Percentiles rank a stretch among this genome's conserved stretches.
These are phyloP conservation scores for Pythium insidiosum DNA, from an alignment of 352 stramenopile species.

Conservation along the genomic window DNA sequence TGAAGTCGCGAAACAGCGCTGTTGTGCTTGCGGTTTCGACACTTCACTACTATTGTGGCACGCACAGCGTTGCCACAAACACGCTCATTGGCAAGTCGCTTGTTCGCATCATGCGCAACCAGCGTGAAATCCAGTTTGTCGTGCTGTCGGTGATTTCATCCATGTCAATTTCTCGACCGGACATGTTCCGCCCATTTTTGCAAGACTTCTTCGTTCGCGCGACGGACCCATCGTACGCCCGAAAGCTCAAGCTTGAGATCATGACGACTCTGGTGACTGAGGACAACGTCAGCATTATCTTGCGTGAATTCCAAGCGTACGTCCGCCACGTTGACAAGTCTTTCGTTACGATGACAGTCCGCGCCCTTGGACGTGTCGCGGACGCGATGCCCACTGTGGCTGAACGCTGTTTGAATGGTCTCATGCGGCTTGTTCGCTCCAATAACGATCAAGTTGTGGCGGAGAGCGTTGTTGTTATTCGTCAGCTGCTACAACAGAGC, in stretches of 20 bases:
- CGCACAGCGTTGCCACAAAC: slow-evolving; percentile 73
- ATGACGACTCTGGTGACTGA: slow-evolving; percentile 89
- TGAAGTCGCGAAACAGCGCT: slow-evolving; percentile 95
- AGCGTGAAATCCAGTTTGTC: slow-evolving; percentile 97
- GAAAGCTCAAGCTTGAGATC: slow-evolving; percentile 98
- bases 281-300: slow-evolving; percentile 89
- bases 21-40: slow-evolving; percentile 96
- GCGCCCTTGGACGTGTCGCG: slow-evolving; percentile 88
- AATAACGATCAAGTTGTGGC: slow-evolving; percentile 89
- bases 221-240: slow-evolving; percentile 92
- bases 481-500: slow-evolving; percentile 90
- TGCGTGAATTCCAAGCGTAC: slow-evolving; percentile 96
- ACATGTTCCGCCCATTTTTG: slow-evolving; percentile 95
- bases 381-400: slow-evolving; percentile 87
- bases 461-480: slow-evolving; percentile 94
- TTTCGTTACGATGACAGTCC: slow-evolving; percentile 93
- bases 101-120: slow-evolving; percentile 95
- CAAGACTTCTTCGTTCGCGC: slow-evolving; percentile 96
- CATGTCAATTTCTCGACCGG: slow-evolving; percentile 91
- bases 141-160: slow-evolving; percentile 94
- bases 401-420: slow-evolving; percentile 86
- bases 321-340: slow-evolving; percentile 91
- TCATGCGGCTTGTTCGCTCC: slow-evolving; percentile 80
- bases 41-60: slow-evolving; percentile 96
- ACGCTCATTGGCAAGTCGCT: slow-evolving; percentile 94